phyloP scores from a whole-genome alignment of 352 stramenopile species.

The Globisporangium megalacanthum region DNA sequence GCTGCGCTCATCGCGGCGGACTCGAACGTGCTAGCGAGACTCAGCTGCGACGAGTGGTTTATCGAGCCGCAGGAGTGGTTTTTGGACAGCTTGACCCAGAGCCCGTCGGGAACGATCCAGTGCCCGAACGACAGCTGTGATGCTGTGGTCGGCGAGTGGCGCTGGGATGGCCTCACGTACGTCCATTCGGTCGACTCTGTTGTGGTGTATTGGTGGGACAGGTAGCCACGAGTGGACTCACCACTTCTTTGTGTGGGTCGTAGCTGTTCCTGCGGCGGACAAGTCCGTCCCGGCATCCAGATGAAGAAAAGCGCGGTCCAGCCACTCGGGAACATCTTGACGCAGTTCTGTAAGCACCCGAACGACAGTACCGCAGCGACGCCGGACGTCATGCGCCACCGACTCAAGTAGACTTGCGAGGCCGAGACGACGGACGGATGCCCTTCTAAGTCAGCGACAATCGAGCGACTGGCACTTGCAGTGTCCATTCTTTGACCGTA shows the following conservation, averaged over 20 bases:
- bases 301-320: constrained; percentile 46
- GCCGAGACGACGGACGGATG: too few species aligned
- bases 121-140: constrained; percentile 38
- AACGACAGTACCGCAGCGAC: not conserved
- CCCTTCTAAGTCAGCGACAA: too few species aligned
- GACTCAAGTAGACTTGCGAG: constrained; percentile 5
- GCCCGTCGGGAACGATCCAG: constrained; percentile 23
- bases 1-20: constrained; percentile 29
- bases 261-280: constrained; percentile 38
- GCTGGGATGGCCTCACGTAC: constrained; percentile 43
- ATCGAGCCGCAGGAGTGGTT: constrained; percentile 49
- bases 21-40: constrained; percentile 15
- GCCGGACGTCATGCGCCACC: constrained; percentile 3
- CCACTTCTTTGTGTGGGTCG: not conserved
- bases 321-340: constrained; percentile 40
- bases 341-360: constrained; percentile 9
- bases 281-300: constrained; percentile 34
- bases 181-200: constrained; percentile 5
- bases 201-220: too few species aligned
- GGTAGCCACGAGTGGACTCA: too few species aligned
- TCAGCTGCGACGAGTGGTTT: constrained; percentile 37
- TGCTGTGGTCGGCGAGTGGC: constrained; percentile 39
- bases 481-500: too few species aligned
- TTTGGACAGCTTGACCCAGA: constrained; percentile 17
- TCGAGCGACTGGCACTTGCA: too few species aligned